A percentile compares a stretch with the other conserved stretches of the same genome.
phyloP scores from a whole-genome alignment of 179 eudicot genomes.

The Actinidia polygama region DNA sequence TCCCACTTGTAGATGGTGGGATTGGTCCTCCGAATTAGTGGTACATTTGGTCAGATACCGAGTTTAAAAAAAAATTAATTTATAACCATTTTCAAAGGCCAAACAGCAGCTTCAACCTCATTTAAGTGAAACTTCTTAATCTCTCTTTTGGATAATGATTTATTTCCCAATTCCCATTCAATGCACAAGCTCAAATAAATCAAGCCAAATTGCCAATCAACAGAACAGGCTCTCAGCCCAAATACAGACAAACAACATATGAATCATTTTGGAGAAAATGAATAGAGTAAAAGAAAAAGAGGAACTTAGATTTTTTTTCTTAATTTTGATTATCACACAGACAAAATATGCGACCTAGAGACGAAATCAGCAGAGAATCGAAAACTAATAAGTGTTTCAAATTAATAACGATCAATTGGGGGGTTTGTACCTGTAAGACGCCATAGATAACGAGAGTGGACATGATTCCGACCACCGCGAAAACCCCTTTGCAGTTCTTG shows the following conservation, averaged over 20 bases:
- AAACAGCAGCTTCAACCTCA: background rate
- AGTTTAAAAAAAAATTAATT: background rate
- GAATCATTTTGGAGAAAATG: too few relatives aligned
- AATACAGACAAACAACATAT: too few relatives aligned
- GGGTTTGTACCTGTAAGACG: conserved; percentile 62
- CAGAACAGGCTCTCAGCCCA: background rate
- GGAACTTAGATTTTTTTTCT: background rate
- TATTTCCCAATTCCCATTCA: background rate
- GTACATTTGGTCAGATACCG: background rate
- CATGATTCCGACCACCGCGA: conserved; percentile 88
- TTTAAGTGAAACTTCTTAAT: background rate
- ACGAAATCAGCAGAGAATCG: background rate
- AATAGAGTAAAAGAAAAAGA: background rate
- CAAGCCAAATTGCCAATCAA: background rate
- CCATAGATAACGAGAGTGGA: conserved; percentile 89
- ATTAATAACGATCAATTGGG: background rate
- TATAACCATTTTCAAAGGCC: background rate
- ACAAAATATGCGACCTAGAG: background rate
- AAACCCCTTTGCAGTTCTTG: conserved; percentile 57
- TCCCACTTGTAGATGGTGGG: too few relatives aligned
- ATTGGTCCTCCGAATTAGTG: too few relatives aligned
- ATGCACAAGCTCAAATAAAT: background rate
- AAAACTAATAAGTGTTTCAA: background rate
- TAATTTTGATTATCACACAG: background rate
- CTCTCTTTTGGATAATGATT: background rate